Base-by-base conservation (phyloP, 2,329 filamentous ascomycete species). In the Allantophomopsis cytisporea region DNA sequence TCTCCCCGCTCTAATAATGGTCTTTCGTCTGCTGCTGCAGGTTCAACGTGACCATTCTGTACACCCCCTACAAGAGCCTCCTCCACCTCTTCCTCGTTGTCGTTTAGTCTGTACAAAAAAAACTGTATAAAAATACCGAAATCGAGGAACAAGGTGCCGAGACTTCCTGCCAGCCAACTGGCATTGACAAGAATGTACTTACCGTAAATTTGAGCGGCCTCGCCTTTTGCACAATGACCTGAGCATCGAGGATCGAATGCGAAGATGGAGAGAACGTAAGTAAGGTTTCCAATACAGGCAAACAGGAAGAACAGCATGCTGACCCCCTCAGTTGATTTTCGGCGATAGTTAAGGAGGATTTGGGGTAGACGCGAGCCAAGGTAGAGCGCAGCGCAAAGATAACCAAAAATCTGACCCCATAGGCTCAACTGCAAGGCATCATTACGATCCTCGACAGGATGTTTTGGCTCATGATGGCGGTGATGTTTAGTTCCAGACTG, bases 291-390 rank as follows among this genome's bases (percentile, higher is more conserved):
- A 5, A 96, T 75, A 55, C 89, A 96, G 4, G 91, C 91, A 57
- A 98, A 96, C 16, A 96, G 67, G 64, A 96, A 96, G 62, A 96
- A 98, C 10, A 96, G 71, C 63, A 95, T 78, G 47, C 83, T 89
- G 15, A 98, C 80, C 3, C 91, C 91, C 41, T 96, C 88, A 1
- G 88, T 95, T 34, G 81, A 88, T 63, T 94, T 94, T 45, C 91
- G 80, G 15, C 84, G 76, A 64, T 85, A 94, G 60, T 96, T 98
- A 39, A 96, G 74, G 7, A 95, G 68, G 2, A 98, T 69, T 62
- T 98, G 91, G 0, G 91, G 91, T 6, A 96, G 62, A 7, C 91
- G 81, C 1, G 83, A 91, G 16, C 85, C 85, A 10, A 96, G 83
- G 54, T 98, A 96, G 5, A 95, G 69, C 1, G 76, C 66, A 2